Evolutionary conservation across 192 early-diverging fungal species (phyloP), one percentile per base, ranked within the genome.

Genomic region (Phlyctochytrium planicorne): DNA sequence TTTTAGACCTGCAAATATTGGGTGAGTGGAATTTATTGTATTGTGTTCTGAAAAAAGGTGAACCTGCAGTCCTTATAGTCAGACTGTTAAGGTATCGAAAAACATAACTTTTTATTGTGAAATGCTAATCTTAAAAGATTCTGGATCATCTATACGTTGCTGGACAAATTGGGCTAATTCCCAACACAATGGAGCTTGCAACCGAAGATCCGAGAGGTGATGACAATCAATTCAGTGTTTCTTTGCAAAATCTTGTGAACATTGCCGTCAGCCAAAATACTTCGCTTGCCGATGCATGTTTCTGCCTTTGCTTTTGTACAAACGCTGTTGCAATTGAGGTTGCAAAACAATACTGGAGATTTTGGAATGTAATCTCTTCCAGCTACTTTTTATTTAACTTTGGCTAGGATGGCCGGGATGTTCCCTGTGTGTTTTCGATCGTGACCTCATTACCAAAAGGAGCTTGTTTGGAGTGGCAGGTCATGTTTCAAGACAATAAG

Each of bases 81-180:
- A 93, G 72, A 81, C 84, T 17, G 82, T 80, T 29, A 75, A 81
- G 72, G 87, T 89, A 77, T 53, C 69, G n/a, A n/a, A n/a, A n/a
- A n/a, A n/a, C n/a, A n/a, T n/a, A n/a, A n/a, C n/a, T 72, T 40
- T 4, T 32, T 24, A 34, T 59, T 40, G n/a, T 20, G 40, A 30
- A 52, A 6, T 52, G n/a, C 56, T 35, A 17, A 47, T 56, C 0
- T 25, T 10, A 14, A 37, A 57, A 88, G 88, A 67, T 78, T 50
- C 61, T 71, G 4, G 81, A 84, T 37, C 87, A 88, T 68, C 71
- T 76, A n/a, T 90, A 78, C 70, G 77, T 91, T 55, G 90, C 92
- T 23, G 92, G 92, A 2, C 89, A 91, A 73, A 93, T 93, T 60
- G 90, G 89, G 6, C 79, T 93, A 36, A 74, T 89, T 34, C 91